Percentiles rank a stretch among this genome's conserved stretches.
Evolutionary conservation across 2,329 filamentous ascomycete genomes (phyloP).

Genomic region (Conoideocrella luteorostrata): DNA sequence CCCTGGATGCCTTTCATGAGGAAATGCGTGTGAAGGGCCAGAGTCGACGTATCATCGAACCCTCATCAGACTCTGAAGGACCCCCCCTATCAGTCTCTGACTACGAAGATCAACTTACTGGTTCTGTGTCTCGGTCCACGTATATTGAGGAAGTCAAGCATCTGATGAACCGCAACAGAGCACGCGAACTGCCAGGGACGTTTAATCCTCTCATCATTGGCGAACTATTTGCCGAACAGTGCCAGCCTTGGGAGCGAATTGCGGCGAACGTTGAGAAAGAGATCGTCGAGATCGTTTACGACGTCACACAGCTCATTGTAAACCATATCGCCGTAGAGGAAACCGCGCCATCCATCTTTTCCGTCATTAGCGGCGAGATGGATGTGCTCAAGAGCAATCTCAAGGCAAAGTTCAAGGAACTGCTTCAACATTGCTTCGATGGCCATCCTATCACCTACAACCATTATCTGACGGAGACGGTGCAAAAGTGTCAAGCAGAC

Average conservation of each 20-base stretch:
- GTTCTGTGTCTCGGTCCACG: conserved; percentile 2
- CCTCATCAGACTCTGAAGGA: no score
- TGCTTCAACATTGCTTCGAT: conserved; percentile 1
- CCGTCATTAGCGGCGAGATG: conserved; percentile 14
- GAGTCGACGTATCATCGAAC: conserved; percentile 23
- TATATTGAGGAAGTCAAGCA: conserved; percentile 17
- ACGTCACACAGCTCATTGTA: conserved; percentile 8
- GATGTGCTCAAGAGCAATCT: conserved; percentile 20
- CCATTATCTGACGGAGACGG: conserved; percentile 33
- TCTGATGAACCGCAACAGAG: conserved; percentile 18
- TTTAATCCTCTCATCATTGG: conserved; percentile 54
- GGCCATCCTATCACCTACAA: conserved; percentile 49
- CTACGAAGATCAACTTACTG: no score
- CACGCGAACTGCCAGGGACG: conserved; percentile 51
- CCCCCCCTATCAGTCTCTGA: background rate
- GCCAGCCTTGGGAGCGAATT: conserved; percentile 43
- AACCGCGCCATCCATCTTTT: conserved; percentile 11
- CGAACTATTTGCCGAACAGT: conserved; percentile 56
- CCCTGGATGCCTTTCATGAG: conserved; percentile 33
- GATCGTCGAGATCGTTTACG: conserved; percentile 9
- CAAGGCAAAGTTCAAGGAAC: conserved; percentile 12
- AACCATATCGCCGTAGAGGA: conserved; percentile 12
- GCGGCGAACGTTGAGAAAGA: conserved; percentile 19
- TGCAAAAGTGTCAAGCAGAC: conserved; percentile 22
- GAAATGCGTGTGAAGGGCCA: conserved; percentile 37